Percentiles rank a stretch among this genome's conserved stretches.
Evolutionary conservation across 129 eudicot species (phyloP).

Genomic region (Lonicera japonica): DNA sequence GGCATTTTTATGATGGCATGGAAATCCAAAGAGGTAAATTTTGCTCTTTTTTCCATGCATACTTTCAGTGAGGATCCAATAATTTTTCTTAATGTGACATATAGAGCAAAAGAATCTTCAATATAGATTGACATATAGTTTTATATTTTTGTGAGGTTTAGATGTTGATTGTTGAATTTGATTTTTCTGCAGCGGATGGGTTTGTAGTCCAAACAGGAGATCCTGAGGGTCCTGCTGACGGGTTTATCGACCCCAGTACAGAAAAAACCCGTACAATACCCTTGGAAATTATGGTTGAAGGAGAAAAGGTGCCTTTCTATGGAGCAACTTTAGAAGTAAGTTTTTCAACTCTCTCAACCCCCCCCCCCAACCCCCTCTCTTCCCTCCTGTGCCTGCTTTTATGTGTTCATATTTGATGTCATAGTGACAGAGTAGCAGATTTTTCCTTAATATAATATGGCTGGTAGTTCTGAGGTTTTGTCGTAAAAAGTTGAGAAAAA

Average conservation of each 20-base stretch:
- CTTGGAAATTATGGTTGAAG: slow-evolving; percentile 80
- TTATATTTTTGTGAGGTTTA: too few species aligned
- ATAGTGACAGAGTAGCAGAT: background rate
- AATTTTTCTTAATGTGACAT: background rate
- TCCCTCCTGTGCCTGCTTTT: background rate
- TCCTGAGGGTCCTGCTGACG: slow-evolving; percentile 98
- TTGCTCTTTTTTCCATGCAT: too few species aligned
- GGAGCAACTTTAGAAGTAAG: slow-evolving; percentile 91
- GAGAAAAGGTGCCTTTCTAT: slow-evolving; percentile 85
- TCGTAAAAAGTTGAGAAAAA: too few species aligned
- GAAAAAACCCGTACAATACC: slow-evolving; percentile 70
- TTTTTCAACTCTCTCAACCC: background rate
- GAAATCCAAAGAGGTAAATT: slow-evolving; percentile 97
- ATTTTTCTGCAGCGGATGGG: slow-evolving; percentile 75
- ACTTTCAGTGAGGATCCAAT: background rate
- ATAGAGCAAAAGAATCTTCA: too few species aligned
- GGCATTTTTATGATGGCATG: slow-evolving; percentile 99
- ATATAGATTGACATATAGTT: too few species aligned
- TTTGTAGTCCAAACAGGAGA: slow-evolving; percentile 99
- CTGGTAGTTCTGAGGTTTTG: too few species aligned
- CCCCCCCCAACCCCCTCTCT: background rate
- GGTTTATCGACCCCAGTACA: slow-evolving; percentile 96
- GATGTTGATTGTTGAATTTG: slow-evolving; percentile 3
- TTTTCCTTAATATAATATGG: too few species aligned
- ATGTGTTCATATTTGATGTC: background rate